Evolutionary conservation across 305 asterid species (phyloP).

Genomic region (Plantago coronopus): DNA sequence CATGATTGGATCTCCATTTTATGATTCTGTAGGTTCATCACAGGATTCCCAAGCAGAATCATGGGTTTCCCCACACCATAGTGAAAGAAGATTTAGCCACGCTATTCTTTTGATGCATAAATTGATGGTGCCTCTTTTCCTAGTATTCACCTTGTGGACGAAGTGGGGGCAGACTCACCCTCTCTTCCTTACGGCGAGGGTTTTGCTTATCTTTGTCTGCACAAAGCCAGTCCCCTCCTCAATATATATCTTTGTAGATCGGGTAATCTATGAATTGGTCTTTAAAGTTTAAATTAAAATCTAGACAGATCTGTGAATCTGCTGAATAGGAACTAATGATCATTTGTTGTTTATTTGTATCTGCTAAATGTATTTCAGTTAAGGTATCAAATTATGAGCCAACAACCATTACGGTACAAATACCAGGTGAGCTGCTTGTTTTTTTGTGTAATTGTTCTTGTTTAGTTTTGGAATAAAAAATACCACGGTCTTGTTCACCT

Average conservation of each 20-base stretch:
- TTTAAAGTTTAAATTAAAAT: constrained; percentile 1
- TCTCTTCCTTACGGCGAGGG: constrained; percentile 33
- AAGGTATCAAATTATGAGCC: constrained; percentile 29
- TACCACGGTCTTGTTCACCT: too few species aligned
- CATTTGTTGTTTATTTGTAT: constrained; percentile 8
- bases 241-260: constrained; percentile 37
- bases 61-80: constrained; percentile 19
- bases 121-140: constrained; percentile 38
- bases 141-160: constrained; percentile 30
- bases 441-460: background rate
- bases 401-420: constrained; percentile 33
- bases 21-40: constrained; percentile 23
- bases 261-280: constrained; percentile 27
- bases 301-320: background rate
- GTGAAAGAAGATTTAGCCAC: constrained; percentile 25
- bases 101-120: constrained; percentile 28
- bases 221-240: constrained; percentile 50
- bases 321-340: background rate
- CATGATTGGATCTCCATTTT: constrained; percentile 2
- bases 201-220: constrained; percentile 31
- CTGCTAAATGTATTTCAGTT: constrained; percentile 29
- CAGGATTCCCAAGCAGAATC: constrained; percentile 18
- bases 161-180: constrained; percentile 51
- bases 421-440: constrained; percentile 30
- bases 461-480: background rate